Percentiles rank a stretch among this genome's conserved stretches.
Conservation (phyloP, 2,329 filamentous ascomycete species). For the Neonectria magnoliae region DNA sequence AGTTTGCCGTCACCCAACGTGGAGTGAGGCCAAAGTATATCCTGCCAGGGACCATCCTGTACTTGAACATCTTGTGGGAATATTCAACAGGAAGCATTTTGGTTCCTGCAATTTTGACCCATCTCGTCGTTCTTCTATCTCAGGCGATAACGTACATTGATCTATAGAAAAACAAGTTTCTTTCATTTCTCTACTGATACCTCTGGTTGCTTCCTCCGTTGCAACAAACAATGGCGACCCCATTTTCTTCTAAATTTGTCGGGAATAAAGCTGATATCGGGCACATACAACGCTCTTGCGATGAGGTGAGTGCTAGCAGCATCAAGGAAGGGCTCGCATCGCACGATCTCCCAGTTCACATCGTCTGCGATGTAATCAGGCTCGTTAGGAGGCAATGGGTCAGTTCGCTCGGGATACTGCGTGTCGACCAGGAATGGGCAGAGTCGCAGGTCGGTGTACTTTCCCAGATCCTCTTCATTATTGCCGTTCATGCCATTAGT, state of each 20-base stretch:
- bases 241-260: slow-evolving; percentile 77
- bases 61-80: not conserved
- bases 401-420: slow-evolving; percentile 71
- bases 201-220: slow-evolving; percentile 55
- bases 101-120: slow-evolving; percentile 9
- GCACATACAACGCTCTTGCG: slow-evolving; percentile 84
- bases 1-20: not conserved
- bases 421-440: slow-evolving; percentile 92
- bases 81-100: not conserved
- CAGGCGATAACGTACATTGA: not conserved
- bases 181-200: not conserved
- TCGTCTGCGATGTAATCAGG: slow-evolving; percentile 81
- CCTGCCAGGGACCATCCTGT: slow-evolving; percentile 1
- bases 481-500: slow-evolving; percentile 90
- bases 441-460: slow-evolving; percentile 81
- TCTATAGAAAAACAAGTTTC: not conserved
- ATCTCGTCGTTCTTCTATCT: slow-evolving; percentile 3
- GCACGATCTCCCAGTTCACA: slow-evolving; percentile 79
- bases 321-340: slow-evolving; percentile 85
- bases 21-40: not conserved
- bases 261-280: slow-evolving; percentile 75
- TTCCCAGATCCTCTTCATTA: slow-evolving; percentile 85
- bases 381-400: slow-evolving; percentile 70
- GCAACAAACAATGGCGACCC: slow-evolving; percentile 88
- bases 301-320: slow-evolving; percentile 76